Percentiles rank a stretch among this genome's conserved stretches.
Evolutionary conservation across 2,329 filamentous ascomycete genomes (phyloP).

Genomic region (Periconia macrospinosa): DNA sequence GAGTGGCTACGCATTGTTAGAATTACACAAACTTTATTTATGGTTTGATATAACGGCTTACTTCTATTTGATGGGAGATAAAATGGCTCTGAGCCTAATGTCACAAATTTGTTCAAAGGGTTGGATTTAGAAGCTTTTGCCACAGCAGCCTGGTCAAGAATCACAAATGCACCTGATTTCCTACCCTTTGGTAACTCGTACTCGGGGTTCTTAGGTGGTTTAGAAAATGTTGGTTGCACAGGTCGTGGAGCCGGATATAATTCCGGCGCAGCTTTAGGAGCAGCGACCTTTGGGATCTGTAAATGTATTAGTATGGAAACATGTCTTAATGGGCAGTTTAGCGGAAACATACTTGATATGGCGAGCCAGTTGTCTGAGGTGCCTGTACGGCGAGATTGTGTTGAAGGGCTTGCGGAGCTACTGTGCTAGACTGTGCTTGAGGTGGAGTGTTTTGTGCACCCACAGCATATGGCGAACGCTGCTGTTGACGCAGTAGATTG

Average conservation of each 20-base stretch:
- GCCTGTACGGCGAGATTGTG: constrained; percentile 17
- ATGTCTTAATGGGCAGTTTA: background rate
- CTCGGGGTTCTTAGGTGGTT: constrained; percentile 29
- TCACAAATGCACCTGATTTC: constrained; percentile 44
- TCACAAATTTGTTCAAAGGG: constrained; percentile 48
- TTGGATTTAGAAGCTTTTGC: constrained; percentile 48
- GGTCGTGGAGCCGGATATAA: constrained; percentile 24
- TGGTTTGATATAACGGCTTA: constrained; percentile 25
- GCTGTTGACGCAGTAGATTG: constrained; percentile 29
- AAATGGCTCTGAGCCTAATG: constrained; percentile 45
- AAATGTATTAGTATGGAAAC: constrained; percentile 12
- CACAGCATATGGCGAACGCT: constrained; percentile 35
- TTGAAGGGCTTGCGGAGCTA: constrained; percentile 36
- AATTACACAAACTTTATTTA: constrained; percentile 1
- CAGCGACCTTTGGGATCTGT: constrained; percentile 29
- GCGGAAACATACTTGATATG: constrained; percentile 33
- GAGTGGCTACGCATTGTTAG: constrained; percentile 37
- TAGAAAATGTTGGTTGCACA: constrained; percentile 13
- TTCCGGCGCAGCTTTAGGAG: constrained; percentile 30
- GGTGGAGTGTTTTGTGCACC: constrained; percentile 22
- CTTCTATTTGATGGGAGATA: constrained; percentile 50
- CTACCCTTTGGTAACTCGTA: constrained; percentile 40
- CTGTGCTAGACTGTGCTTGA: constrained; percentile 27
- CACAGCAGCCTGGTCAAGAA: constrained; percentile 46
- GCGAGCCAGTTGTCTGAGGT: constrained; percentile 19